Percentiles rank a stretch among this genome's conserved stretches.
Conservation (phyloP, 176 grass and related monocot species). For the Thinopyrum elongatum region DNA sequence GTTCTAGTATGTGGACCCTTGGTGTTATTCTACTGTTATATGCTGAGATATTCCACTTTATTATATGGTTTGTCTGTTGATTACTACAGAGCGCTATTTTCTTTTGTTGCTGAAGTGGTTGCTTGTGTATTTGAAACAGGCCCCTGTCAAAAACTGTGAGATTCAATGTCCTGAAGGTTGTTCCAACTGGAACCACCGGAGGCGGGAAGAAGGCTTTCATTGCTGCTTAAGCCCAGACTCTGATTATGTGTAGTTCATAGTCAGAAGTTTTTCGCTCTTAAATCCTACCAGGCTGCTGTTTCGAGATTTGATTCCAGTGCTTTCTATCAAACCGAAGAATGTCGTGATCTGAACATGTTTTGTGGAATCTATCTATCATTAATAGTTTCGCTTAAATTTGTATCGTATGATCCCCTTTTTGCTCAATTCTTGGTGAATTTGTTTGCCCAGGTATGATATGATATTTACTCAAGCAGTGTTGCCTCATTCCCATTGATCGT, state of each 20-base stretch:
- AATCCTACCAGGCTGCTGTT: slow-evolving; percentile 16
- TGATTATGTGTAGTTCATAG: slow-evolving; percentile 40
- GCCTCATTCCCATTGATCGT: too few species aligned
- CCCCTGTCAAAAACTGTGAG: slow-evolving; percentile 87
- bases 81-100: background rate
- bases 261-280: slow-evolving; percentile 13
- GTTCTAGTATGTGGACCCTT: too few species aligned
- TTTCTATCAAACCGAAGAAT: slow-evolving; percentile 12
- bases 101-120: background rate
- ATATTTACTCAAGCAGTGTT: background rate
- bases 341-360: slow-evolving; percentile 32
- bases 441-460: background rate
- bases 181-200: slow-evolving; percentile 63
- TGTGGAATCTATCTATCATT: slow-evolving; percentile 32
- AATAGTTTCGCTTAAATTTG: slow-evolving; percentile 37
- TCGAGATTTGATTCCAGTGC: slow-evolving; percentile 23
- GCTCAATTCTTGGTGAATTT: background rate
- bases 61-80: too few species aligned
- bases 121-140: slow-evolving; percentile 31
- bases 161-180: slow-evolving; percentile 87
- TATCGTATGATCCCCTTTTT: background rate
- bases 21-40: too few species aligned
- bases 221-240: slow-evolving; percentile 44
- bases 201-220: slow-evolving; percentile 84
- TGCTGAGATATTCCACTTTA: background rate